Evolutionary conservation across 345 rosid genomes (phyloP), one percentile per base, ranked within the genome.

Genomic region (sweet orange (Citrus sinensis)): DNA sequence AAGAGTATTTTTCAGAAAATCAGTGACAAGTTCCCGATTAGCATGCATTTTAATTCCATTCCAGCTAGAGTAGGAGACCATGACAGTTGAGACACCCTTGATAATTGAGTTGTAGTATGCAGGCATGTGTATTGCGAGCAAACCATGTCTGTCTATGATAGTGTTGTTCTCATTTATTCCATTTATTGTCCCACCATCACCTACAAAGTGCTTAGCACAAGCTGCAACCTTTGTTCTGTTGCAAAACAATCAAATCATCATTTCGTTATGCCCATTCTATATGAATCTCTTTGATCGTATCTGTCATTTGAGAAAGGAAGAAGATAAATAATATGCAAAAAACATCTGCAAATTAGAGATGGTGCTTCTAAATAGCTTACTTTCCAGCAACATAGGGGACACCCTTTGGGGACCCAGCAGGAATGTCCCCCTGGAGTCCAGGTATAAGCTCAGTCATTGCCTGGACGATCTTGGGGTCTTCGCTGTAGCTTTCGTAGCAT

Each of bases 51-150:
- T 96, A 67, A 86, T 60, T 64, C 95, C 97, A 70, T 96, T 96
- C 91, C 88, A 90, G 87, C 98, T 96, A 16, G 98, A 94, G 85
- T 96, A 94, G 20, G 98, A 94, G 74, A 90, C 87, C 99, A 96
- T 94, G 81, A 92, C 60, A 1, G 97, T 87, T 11, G 98, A 89
- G n/a, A 96, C 92, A 35, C 98, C 99, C 80, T 91, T 92, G 84
- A 84, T 88, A 16, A 95, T 89, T 0, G 99, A 87, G 54, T 69
- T 14, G 79, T 88, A 90, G 79, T 92, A 95, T 16, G 82, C 97
- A 9, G 94, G 91, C 97, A 94, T 90, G 81, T 95, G 99, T 58
- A 87, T 86, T 73, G 83, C 80, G 7, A 89, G 87, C 80, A 94
- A 61, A 40, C 89, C 93, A 17, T 91, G 89, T 51, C 89, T 68